phyloP scores from a whole-genome alignment of 495 filamentous ascomycete genomes.

The Trichoderma asperelloides region DNA sequence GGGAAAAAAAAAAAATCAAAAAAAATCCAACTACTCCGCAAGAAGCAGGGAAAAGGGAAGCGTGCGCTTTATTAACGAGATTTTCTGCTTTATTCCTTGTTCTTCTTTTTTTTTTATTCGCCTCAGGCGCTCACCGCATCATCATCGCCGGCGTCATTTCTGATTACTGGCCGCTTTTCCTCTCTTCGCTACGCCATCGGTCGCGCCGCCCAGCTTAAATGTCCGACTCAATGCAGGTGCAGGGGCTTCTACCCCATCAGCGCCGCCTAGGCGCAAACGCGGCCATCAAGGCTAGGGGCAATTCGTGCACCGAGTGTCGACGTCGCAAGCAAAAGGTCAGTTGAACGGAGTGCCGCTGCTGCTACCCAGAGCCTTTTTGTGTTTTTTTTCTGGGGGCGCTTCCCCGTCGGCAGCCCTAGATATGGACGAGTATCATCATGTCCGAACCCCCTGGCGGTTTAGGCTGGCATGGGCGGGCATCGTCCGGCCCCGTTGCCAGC shows the following conservation, averaged over 20 bases:
- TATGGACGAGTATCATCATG: conserved; percentile 1
- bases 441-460: conserved; percentile 6
- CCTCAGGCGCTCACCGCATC: background rate
- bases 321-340: conserved; percentile 32
- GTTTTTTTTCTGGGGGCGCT: background rate
- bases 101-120: background rate
- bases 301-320: conserved; percentile 29
- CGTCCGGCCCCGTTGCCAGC: background rate
- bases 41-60: background rate
- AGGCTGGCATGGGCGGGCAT: conserved; percentile 1
- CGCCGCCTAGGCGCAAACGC: background rate
- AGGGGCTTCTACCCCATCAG: conserved; percentile 5
- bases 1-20: background rate
- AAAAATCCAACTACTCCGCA: background rate
- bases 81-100: background rate
- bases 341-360: background rate
- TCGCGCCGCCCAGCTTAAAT: conserved; percentile 16
- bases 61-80: background rate
- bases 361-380: background rate
- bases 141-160: background rate
- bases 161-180: background rate
- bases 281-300: conserved; percentile 3
- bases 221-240: conserved; percentile 26
- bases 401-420: conserved; percentile 1
- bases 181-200: background rate